Evolutionary conservation across 2,329 filamentous ascomycete species (phyloP).

Genomic region (Colletotrichum chlorophyti): DNA sequence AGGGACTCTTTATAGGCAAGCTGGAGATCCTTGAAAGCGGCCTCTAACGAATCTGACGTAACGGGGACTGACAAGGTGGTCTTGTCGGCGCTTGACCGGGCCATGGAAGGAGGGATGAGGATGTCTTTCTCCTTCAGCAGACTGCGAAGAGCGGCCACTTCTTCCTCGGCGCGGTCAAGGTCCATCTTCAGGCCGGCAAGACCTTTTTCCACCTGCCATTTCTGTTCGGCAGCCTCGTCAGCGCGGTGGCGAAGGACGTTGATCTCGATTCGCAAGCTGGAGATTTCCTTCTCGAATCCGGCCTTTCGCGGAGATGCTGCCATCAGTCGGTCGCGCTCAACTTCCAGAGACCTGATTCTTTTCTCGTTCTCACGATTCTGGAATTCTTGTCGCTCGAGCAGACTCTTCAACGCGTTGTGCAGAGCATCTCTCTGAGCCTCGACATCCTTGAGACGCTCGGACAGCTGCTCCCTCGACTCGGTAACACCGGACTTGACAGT

Average conservation of each 20-base stretch:
- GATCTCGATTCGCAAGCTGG: constrained; percentile 81
- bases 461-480: constrained; percentile 72
- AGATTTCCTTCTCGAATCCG: constrained; percentile 85
- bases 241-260: constrained; percentile 83
- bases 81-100: constrained; percentile 44
- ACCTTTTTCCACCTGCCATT: constrained; percentile 95
- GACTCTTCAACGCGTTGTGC: constrained; percentile 82
- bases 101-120: constrained; percentile 68
- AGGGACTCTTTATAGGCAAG: constrained; percentile 72
- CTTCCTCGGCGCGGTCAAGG: constrained; percentile 91
- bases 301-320: constrained; percentile 73
- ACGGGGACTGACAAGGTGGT: constrained; percentile 47
- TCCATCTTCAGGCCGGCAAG: constrained; percentile 93
- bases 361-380: constrained; percentile 86
- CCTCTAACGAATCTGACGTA: constrained; percentile 75
- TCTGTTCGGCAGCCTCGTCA: constrained; percentile 93
- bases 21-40: constrained; percentile 78
- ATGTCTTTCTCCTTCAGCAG: constrained; percentile 86
- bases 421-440: constrained; percentile 93
- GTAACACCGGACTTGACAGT: constrained; percentile 51
- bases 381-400: constrained; percentile 84
- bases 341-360: constrained; percentile 77
- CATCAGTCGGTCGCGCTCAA: constrained; percentile 78
- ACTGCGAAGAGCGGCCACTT: constrained; percentile 82
- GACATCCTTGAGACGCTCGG: constrained; percentile 87